Base-by-base conservation (phyloP, 1,284 basidiomycete genomes). In the Vanrija pseudolonga region DNA sequence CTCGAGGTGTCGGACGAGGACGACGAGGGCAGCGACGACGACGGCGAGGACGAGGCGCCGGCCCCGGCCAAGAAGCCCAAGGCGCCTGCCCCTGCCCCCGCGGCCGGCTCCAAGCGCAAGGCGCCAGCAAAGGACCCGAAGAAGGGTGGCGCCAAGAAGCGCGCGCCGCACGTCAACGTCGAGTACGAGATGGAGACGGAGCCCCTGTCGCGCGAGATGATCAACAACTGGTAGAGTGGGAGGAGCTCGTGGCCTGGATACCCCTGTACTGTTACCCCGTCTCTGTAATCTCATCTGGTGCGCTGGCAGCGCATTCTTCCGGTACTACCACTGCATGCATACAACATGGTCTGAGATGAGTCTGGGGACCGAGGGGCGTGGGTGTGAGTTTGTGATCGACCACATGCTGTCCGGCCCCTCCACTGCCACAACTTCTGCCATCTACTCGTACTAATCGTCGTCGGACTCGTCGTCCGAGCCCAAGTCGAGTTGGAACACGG, bases 111-210 rank as follows among this genome's bases (percentile, higher is more conserved):
- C 24, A 77, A 77, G 64, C 59, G 75, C 26, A 77, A 77, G 57
- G 67, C 65, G 23, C 32, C 32, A 15, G 59, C 71, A 63, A 85
- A 83, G 67, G 82, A 81, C 69, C 74, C 79, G 54, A 84, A 79
- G 71, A 32, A 32, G 32, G 71, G 70, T 60, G 82, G 84, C 84
- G 69, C 59, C 51, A 74, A 73, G 63, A 60, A 59, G 60, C 63
- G 71, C 68, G 53, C 65, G 63, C 86, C 91, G 8, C 83, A 86
- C 62, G 86, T 98, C 73, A 90, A 95, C 73, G 87, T 97, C 74
- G 94, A 97, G 77, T 95, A 96, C 84, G 94, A 96, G 78, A 82
- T 89, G 77, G 90, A 92, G 76, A 82, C 89, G 69, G 90, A 91
- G 76, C 80, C 80, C n/a, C 71, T 81, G 47, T 77, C 78, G 36